phyloP scores from a whole-genome alignment of 1,139 yeast genomes.

The Diutina catenulata region DNA sequence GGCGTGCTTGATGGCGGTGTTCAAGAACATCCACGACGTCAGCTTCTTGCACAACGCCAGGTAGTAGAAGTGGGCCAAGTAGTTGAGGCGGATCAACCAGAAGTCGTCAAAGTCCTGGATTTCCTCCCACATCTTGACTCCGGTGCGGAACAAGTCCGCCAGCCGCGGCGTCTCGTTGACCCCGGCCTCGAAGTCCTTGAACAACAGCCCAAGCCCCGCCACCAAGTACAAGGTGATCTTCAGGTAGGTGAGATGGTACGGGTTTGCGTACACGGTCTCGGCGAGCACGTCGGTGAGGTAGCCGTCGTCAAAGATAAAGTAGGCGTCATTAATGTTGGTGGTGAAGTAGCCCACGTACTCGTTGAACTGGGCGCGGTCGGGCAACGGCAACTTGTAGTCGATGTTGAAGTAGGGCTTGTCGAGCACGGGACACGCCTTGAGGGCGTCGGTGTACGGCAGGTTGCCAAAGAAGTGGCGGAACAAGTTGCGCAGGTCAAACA shows the following conservation, averaged over 20 bases:
- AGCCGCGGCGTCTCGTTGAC: background rate
- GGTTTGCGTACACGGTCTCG: slow-evolving; percentile 1
- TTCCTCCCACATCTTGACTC: slow-evolving; percentile 2
- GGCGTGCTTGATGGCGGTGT: slow-evolving; percentile 1
- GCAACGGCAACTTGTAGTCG: background rate
- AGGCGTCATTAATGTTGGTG: background rate
- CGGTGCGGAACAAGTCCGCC: slow-evolving; percentile 5
- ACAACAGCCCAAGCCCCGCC: slow-evolving; percentile 3
- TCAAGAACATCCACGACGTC: slow-evolving; percentile 5
- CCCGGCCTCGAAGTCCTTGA: slow-evolving; percentile 2
- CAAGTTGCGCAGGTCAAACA: background rate
- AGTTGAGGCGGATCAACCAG: slow-evolving; percentile 4
- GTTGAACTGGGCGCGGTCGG: background rate
- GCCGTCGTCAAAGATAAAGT: background rate
- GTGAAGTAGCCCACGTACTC: background rate
- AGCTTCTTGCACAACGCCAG: slow-evolving; percentile 5
- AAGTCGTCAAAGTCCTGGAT: background rate
- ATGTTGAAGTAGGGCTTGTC: slow-evolving; percentile 4
- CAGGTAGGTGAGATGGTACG: background rate
- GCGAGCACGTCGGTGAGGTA: background rate
- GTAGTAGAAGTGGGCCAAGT: slow-evolving; percentile 5
- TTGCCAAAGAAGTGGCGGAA: slow-evolving; percentile 3
- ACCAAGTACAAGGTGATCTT: background rate
- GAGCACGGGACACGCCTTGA: slow-evolving; percentile 3
- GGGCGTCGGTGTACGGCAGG: background rate